Percentiles rank a stretch among this genome's conserved stretches.
Evolutionary conservation across 1,284 basidiomycete genomes (phyloP).

Genomic region (Entoloma clypeatum): DNA sequence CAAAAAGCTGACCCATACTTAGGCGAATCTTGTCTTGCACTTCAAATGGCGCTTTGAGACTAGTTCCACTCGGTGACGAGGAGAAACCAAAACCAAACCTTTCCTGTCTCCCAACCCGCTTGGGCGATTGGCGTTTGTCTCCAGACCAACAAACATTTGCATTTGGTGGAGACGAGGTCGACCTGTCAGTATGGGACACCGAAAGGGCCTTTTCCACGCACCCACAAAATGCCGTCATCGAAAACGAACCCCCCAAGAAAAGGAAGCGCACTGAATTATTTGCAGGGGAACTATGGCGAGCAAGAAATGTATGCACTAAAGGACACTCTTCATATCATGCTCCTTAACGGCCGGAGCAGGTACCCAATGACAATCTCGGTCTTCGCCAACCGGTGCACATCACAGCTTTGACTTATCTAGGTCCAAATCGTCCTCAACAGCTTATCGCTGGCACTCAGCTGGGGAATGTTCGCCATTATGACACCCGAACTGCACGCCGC

Average conservation of each 20-base stretch:
- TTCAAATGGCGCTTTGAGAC: constrained; percentile 65
- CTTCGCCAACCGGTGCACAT: constrained; percentile 83
- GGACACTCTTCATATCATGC: constrained; percentile 1
- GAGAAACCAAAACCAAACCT: constrained; percentile 23
- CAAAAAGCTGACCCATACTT: constrained; percentile 6
- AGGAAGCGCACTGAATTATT: constrained; percentile 68
- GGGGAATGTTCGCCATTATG: constrained; percentile 78
- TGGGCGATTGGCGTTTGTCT: constrained; percentile 65
- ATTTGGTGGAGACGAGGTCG: constrained; percentile 87
- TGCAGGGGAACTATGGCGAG: constrained; percentile 74
- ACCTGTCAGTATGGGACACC: constrained; percentile 79
- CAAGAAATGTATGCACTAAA: constrained; percentile 58
- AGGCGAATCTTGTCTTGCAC: constrained; percentile 66
- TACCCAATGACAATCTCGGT: constrained; percentile 73
- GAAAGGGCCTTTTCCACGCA: constrained; percentile 57
- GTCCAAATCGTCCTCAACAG: constrained; percentile 44
- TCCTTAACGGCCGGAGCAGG: constrained; percentile 33
- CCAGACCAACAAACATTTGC: constrained; percentile 56
- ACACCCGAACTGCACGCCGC: constrained; percentile 68
- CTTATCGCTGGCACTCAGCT: constrained; percentile 73
- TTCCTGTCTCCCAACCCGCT: constrained; percentile 55
- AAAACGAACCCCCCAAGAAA: constrained; percentile 44
- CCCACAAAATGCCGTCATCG: constrained; percentile 16
- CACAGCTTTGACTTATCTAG: constrained; percentile 59
- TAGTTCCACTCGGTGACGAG: constrained; percentile 35